phyloP scores from a whole-genome alignment of 78 protist genomes.

The Tieghemostelium lacteum region DNA sequence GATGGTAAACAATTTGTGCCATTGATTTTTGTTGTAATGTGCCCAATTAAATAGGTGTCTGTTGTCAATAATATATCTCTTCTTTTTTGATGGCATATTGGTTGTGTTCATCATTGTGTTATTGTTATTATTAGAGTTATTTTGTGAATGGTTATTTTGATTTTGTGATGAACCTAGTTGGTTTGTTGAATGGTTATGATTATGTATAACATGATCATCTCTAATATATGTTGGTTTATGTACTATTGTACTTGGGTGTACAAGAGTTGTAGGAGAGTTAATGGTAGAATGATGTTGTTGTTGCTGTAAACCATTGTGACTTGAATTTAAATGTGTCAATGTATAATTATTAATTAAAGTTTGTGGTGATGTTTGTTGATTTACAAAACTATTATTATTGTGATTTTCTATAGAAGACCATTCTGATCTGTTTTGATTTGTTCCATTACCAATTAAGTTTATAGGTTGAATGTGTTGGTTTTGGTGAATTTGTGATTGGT shows the following conservation, averaged over 20 bases:
- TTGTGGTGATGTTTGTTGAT: no score
- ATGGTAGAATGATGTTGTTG: no score
- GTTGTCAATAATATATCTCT: conserved; percentile 45
- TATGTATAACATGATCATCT: not conserved
- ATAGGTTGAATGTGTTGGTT: no score
- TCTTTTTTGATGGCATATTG: not conserved
- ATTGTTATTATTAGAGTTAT: not conserved
- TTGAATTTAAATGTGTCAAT: no score
- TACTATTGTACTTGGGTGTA: not conserved
- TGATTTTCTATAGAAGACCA: no score
- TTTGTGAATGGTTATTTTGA: not conserved
- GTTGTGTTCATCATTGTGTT: not conserved
- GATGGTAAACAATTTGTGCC: conserved; percentile 36
- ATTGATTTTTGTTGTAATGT: conserved; percentile 43
- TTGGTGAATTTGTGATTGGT: no score
- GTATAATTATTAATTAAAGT: no score
- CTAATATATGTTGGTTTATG: not conserved
- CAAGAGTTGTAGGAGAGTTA: no score
- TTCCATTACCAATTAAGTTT: no score
- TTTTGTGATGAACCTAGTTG: not conserved
- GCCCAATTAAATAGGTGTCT: conserved; percentile 29
- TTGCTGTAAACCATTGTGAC: no score
- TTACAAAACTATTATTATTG: no score
- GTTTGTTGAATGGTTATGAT: not conserved
- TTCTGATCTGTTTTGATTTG: no score